Evolutionary conservation across 2,329 filamentous ascomycete species (phyloP), one percentile per base, ranked within the genome.

Genomic region (Magnaporthiopsis poae): DNA sequence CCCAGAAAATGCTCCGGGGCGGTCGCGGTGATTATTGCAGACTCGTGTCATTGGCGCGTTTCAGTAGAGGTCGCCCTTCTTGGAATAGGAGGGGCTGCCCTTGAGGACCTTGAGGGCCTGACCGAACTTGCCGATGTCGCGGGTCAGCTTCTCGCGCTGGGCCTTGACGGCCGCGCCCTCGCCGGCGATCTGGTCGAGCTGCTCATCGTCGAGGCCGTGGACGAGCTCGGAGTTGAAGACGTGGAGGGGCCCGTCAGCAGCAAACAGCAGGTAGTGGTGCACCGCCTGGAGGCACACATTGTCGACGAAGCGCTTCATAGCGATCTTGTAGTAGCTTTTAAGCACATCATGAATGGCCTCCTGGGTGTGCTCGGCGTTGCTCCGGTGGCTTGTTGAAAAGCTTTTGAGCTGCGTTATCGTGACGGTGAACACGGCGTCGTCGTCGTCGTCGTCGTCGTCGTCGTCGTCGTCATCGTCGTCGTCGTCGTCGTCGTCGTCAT

Each of bases 301-400:
- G 69, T 91, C 88, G 1, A 88, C 80, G 67, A 90, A 89, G 0
- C 86, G 81, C 71, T 84, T 84, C 21, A 78, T 78, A 0, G 86
- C 80, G 1, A 88, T 82, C 33, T 84, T 80, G 77, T 90, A 90
- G 73, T 87, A 90, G 0, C 81, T 78, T 35, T 78, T 73, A 0
- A 90, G 77, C 2, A 84, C 82, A 67, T 90, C 82, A 68, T 88
- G 84, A 5, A 90, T 81, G 7, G 86, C 80, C 33, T 82, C 76
- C 56, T 66, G 66, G 3, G 63, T 61, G 15, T 70, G 68, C 21
- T 71, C 67, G 1, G 63, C 61, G 60, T 72, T 72, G 21, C 52
- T 36, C 52, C 25, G 56, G 18, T n/a, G 21, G 56, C 2, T 39
- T 12, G 5, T 21, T n/a, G 56, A 11, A 56, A 61, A 0, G 29